Conservation (phyloP, 225 moss, liverwort and hornwort species). For the Ulota crispa region DNA sequence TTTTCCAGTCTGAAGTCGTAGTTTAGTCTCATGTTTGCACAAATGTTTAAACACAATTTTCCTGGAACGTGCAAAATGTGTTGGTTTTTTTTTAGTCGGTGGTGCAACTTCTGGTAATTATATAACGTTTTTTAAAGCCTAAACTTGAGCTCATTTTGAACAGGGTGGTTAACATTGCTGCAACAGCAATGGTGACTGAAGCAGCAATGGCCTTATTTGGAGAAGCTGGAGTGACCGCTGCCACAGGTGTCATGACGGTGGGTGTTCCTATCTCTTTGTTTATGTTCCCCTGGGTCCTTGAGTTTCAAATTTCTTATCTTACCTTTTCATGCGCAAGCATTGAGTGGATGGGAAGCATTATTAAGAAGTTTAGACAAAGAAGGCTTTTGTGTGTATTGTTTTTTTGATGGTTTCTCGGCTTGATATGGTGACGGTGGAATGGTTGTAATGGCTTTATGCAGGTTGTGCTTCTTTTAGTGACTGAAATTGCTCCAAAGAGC, state of each 20-base stretch:
- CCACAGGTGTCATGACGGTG: slow-evolving; percentile 98
- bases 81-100: not conserved
- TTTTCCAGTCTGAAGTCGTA: slow-evolving; percentile 2
- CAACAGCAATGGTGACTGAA: slow-evolving; percentile 95
- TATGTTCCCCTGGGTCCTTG: not conserved
- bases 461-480: slow-evolving; percentile 91
- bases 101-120: slow-evolving; percentile 3
- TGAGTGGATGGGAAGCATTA: not conserved
- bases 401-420: not conserved
- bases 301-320: not conserved
- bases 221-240: slow-evolving; percentile 97
- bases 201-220: slow-evolving; percentile 97
- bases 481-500: slow-evolving; percentile 99
- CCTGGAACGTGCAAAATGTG: not conserved
- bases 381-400: not conserved
- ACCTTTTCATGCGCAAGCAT: not conserved
- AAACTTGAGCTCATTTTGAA: slow-evolving; percentile 9
- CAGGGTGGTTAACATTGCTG: slow-evolving; percentile 97
- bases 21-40: slow-evolving; percentile 8
- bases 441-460: slow-evolving; percentile 32
- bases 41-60: not conserved
- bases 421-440: slow-evolving; percentile 3
- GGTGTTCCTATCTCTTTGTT: slow-evolving; percentile 18
- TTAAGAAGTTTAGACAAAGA: not conserved
- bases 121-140: not conserved